phyloP scores from a whole-genome alignment of 345 rosid species.

The Nephelium lappaceum region DNA sequence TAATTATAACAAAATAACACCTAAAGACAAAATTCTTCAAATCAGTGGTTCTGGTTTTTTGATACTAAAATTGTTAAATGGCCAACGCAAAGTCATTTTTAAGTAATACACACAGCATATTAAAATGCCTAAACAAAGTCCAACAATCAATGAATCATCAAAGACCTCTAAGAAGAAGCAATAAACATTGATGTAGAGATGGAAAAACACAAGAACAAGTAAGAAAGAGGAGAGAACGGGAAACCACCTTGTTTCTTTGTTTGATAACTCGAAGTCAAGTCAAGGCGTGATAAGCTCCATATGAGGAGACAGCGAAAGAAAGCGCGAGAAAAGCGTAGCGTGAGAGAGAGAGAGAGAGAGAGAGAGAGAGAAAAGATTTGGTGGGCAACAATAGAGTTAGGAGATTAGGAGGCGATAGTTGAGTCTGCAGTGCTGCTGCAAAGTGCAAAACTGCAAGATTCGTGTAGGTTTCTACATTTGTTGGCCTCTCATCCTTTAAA shows the following conservation, averaged over 20 bases:
- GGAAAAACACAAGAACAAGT: neutral
- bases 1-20: neutral
- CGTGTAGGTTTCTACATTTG: slow-evolving; percentile 3
- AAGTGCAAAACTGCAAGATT: neutral
- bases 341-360: too few relatives aligned
- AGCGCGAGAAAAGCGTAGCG: slow-evolving; percentile 27
- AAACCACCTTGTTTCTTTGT: neutral
- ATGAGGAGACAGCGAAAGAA: slow-evolving; percentile 1
- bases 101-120: too few relatives aligned
- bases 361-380: too few relatives aligned
- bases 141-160: neutral
- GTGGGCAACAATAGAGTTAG: slow-evolving; percentile 11
- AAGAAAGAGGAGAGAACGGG: neutral
- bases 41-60: too few relatives aligned
- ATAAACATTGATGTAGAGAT: neutral
- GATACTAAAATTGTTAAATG: too few relatives aligned
- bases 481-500: neutral
- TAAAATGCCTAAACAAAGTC: neutral
- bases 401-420: neutral
- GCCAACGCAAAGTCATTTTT: too few relatives aligned
- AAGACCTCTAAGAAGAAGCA: neutral
- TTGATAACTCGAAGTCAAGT: neutral
- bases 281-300: slow-evolving; percentile 2
- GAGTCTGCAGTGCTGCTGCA: neutral
- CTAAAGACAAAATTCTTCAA: neutral